phyloP scores from a whole-genome alignment of 2,329 filamentous ascomycete genomes.

The Paecilomyces dactylethromorphus region DNA sequence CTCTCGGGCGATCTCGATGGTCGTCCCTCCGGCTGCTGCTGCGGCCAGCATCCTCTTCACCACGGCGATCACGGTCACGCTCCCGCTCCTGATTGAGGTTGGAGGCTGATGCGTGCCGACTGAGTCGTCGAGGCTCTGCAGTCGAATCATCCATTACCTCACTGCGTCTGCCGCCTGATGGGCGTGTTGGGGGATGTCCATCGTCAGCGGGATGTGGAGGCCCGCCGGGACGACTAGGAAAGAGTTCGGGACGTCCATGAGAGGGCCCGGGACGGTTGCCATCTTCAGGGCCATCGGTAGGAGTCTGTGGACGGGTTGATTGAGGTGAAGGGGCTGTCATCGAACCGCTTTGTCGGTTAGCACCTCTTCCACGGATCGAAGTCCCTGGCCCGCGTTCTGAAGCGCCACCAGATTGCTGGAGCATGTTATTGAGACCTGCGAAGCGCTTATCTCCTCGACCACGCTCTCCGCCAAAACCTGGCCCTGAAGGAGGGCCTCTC shows the following conservation, averaged over 20 bases:
- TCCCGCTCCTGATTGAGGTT: constrained; percentile 16
- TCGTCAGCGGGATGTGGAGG: constrained; percentile 18
- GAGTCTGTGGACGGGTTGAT: constrained; percentile 23
- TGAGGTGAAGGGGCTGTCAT: constrained; percentile 26
- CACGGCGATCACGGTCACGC: constrained; percentile 21
- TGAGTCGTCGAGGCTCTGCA: constrained; percentile 24
- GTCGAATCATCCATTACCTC: constrained; percentile 29
- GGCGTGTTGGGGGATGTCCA: constrained; percentile 17
- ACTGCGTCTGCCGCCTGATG: constrained; percentile 20
- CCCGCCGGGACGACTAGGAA: constrained; percentile 20
- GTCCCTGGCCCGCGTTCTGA: constrained; percentile 28
- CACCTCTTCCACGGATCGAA: constrained; percentile 34
- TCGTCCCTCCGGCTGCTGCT: constrained; percentile 29
- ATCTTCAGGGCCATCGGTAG: constrained; percentile 20
- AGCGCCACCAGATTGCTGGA: constrained; percentile 36
- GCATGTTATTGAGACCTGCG: constrained; percentile 40
- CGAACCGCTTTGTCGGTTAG: constrained; percentile 25
- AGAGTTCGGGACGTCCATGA: constrained; percentile 25
- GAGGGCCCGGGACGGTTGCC: constrained; percentile 9
- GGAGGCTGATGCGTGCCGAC: constrained; percentile 20
- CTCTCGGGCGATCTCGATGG: constrained; percentile 25
- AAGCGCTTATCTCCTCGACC: constrained; percentile 42
- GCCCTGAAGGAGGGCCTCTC: constrained; percentile 30
- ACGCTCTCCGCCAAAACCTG: constrained; percentile 30
- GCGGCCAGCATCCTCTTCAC: constrained; percentile 21